Base-by-base conservation (phyloP, 1,139 yeast genomes). In the Candida gigantensis region DNA sequence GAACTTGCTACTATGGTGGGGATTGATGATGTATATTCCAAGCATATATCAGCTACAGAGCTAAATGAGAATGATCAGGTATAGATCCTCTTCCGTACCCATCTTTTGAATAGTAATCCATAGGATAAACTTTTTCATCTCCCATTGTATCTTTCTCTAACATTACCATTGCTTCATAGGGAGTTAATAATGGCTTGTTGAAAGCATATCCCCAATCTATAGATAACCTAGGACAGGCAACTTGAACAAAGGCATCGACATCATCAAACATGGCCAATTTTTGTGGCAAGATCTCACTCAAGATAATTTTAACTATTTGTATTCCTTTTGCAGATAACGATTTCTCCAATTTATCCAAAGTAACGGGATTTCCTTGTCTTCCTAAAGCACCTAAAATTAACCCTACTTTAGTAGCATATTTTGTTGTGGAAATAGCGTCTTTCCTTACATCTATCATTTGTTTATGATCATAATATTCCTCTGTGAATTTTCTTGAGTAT, bases 181-280 rank as follows among this genome's bases (percentile, higher is more conserved):
- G 98, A 0, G 98, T 90, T 40, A 92, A 64, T 31, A 92, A 67
- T 0, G 99, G 99, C 55, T 85, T 86, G 41, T 82, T 80, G 55
- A 92, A 92, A 0, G 98, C 98, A 57, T 94, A 92, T 1, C 99
- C 99, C 99, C 99, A 92, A 58, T 92, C 99, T 30, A 92, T 92
- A 2, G 96, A 87, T 36, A 92, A 68, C 49, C 99, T 70, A 0
- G 99, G 99, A 57, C 99, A 92, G 0, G 98, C 99, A 3, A 92
- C 96, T 60, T 92, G 99, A 13, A 92, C 85, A 72, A 95, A 92
- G 5, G 90, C 95, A 61, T 92, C 98, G 14, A 92, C 79, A 52
- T 88, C 95, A 51, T 87, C 90, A 63, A 92, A 92, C 82, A 85
- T 84, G n/a, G 97, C 84, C 26, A 92, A 66, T 52, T 92, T 92